phyloP scores from a whole-genome alignment of 2,329 filamentous ascomycete species.

The Cryphonectria carpinicola region DNA sequence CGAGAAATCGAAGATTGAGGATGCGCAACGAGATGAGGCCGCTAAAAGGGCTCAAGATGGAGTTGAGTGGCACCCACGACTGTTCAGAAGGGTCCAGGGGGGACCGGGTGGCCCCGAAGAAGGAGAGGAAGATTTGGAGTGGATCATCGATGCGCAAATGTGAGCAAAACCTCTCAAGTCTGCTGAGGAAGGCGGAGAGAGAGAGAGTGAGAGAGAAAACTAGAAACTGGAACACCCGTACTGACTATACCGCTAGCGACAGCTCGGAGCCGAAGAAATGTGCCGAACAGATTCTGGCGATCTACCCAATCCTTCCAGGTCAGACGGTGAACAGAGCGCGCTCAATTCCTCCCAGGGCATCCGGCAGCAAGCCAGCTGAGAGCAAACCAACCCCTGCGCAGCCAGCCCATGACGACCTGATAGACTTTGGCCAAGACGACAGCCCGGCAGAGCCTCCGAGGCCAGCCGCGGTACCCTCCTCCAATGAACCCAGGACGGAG shows the following conservation, averaged over 20 bases:
- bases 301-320: slow-evolving; percentile 82
- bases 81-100: slow-evolving; percentile 78
- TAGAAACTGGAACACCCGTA: slow-evolving; percentile 16
- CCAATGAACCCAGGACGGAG: slow-evolving; percentile 21
- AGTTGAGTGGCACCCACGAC: slow-evolving; percentile 82
- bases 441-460: slow-evolving; percentile 21
- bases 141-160: slow-evolving; percentile 90
- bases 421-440: slow-evolving; percentile 60
- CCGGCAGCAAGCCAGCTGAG: slow-evolving; percentile 28
- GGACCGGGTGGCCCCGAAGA: slow-evolving; percentile 74
- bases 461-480: slow-evolving; percentile 20
- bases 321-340: slow-evolving; percentile 64
- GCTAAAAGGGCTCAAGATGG: slow-evolving; percentile 77
- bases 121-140: slow-evolving; percentile 88
- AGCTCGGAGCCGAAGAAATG: slow-evolving; percentile 65
- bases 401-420: slow-evolving; percentile 47
- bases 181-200: neutral
- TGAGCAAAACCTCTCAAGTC: slow-evolving; percentile 46
- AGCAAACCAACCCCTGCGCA: slow-evolving; percentile 28
- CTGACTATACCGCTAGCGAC: slow-evolving; percentile 51
- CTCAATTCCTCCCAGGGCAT: slow-evolving; percentile 56
- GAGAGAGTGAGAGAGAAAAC: too few relatives aligned
- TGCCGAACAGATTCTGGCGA: slow-evolving; percentile 80
- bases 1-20: slow-evolving; percentile 96
- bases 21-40: slow-evolving; percentile 87